Evolutionary conservation across 306 rosid species (phyloP).

Genomic region (Medicago ruthenica): DNA sequence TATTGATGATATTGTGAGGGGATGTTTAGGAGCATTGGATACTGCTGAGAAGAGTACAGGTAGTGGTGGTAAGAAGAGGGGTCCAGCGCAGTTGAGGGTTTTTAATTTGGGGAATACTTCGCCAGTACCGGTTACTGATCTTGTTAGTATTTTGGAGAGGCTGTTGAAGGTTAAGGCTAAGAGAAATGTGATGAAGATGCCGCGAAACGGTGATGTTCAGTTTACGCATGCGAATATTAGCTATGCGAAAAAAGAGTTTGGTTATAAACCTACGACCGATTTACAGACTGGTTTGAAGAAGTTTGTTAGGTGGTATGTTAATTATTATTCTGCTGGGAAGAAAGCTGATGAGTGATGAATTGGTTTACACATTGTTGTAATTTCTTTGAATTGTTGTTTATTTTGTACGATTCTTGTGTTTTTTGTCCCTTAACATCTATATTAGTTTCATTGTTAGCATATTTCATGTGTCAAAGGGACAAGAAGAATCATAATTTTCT

Average conservation of each 20-base stretch:
- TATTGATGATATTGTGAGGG: slow-evolving; percentile 28
- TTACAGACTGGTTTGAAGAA: slow-evolving; percentile 27
- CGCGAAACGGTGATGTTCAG: slow-evolving; percentile 26
- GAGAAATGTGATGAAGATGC: slow-evolving; percentile 17
- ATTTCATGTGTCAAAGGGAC: slow-evolving; percentile 43
- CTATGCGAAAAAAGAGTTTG: slow-evolving; percentile 6
- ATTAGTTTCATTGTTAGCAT: slow-evolving; percentile 21
- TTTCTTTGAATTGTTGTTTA: not conserved
- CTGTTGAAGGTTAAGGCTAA: slow-evolving; percentile 28
- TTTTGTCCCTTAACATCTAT: slow-evolving; percentile 42
- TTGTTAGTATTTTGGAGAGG: slow-evolving; percentile 25
- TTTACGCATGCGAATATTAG: slow-evolving; percentile 31
- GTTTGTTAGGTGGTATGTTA: slow-evolving; percentile 28
- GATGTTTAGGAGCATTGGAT: slow-evolving; percentile 26
- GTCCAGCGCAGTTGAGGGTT: slow-evolving; percentile 21
- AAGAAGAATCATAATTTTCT: slow-evolving; percentile 47
- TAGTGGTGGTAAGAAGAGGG: slow-evolving; percentile 16
- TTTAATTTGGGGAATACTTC: slow-evolving; percentile 26
- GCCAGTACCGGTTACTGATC: slow-evolving; percentile 12
- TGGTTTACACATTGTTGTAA: not conserved
- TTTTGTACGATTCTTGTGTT: slow-evolving; percentile 54
- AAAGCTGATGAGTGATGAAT: slow-evolving; percentile 23
- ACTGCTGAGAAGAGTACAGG: slow-evolving; percentile 36
- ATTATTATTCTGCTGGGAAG: slow-evolving; percentile 1
- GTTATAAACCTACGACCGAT: slow-evolving; percentile 8